Conservation (phyloP, 345 rosid species). For the Cardamine occulta region DNA sequence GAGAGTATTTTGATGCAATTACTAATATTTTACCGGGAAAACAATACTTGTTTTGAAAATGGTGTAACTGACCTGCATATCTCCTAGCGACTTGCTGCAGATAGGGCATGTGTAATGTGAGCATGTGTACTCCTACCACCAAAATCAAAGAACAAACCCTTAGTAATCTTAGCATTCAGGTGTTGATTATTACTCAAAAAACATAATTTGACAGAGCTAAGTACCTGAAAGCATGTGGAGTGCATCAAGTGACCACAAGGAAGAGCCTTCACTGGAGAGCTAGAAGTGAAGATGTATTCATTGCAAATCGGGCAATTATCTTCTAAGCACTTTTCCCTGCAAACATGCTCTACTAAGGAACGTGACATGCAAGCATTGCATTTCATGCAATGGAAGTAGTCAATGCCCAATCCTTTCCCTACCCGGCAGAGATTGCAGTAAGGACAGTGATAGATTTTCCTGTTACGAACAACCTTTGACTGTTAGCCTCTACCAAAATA, state of each 20-base stretch:
- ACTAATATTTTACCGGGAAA: not conserved
- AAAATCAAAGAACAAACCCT: conserved; percentile 34
- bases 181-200: not conserved
- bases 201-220: conserved; percentile 19
- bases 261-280: conserved; percentile 68
- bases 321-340: conserved; percentile 76
- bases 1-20: not conserved
- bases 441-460: conserved; percentile 97
- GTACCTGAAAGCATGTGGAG: conserved; percentile 78
- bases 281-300: conserved; percentile 80
- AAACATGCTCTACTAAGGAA: conserved; percentile 61
- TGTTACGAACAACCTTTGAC: conserved; percentile 37
- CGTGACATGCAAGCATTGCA: conserved; percentile 92
- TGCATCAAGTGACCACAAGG: conserved; percentile 97
- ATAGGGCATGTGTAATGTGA: conserved; percentile 85
- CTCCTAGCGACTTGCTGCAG: conserved; percentile 94
- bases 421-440: conserved; percentile 87
- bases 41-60: not conserved
- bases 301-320: conserved; percentile 89
- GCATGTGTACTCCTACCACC: conserved; percentile 73
- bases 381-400: conserved; percentile 93
- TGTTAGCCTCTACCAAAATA: not conserved
- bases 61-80: conserved; percentile 78
- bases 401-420: conserved; percentile 89
- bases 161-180: not conserved